Base-by-base conservation (phyloP, 768 basidiomycete species). In the Lentinula lateritia region DNA sequence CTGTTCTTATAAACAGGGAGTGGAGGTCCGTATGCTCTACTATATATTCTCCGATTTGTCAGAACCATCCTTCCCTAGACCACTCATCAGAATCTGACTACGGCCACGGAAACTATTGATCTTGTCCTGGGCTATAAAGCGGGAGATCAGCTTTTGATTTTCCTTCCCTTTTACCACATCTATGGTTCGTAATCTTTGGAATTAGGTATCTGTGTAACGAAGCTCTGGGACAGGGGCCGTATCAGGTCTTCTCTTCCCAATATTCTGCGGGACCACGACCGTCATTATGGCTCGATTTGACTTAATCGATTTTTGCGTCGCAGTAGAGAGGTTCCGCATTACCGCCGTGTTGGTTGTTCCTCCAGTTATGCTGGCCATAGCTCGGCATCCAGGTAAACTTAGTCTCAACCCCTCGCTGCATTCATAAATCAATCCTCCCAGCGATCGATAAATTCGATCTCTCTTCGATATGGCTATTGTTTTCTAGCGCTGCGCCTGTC, bases 401-500 rank as follows among this genome's bases (percentile, higher is more conserved):
- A 1, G 2, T 15, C 18, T 20, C 1, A 42, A 10, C 12, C 16
- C 15, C 9, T 53, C 18, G 2, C 36, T 52, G 10, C 23, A 28
- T 28, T 28, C 28, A 28, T 28, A 28, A 16, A 34, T n/a, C 12
- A 6, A 20, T 42, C 23, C 12, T 20, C 64, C 83, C 85, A n/a
- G 87, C 84, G 83, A 80, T 91, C 5, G 81, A 83, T 62, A 74
- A 87, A 67, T 88, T 89, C 70, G 80, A 94, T 67, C 66, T 95
- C 50, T 80, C 81, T 0, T 80, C 84, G 1, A 68, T 95, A 15
- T 68, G 76, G 28, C 67, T 79, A 2, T 65, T 94, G 38, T 78
- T 85, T 63, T 90, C 84, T 6, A 93, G 91, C 3, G 94, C 93
- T 0, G 94, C 94, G 1, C 93, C 94, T 0, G 73, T 95, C 2